Conservation (phyloP, 2,329 filamentous ascomycete genomes). For the Diaporthe australafricana region DNA sequence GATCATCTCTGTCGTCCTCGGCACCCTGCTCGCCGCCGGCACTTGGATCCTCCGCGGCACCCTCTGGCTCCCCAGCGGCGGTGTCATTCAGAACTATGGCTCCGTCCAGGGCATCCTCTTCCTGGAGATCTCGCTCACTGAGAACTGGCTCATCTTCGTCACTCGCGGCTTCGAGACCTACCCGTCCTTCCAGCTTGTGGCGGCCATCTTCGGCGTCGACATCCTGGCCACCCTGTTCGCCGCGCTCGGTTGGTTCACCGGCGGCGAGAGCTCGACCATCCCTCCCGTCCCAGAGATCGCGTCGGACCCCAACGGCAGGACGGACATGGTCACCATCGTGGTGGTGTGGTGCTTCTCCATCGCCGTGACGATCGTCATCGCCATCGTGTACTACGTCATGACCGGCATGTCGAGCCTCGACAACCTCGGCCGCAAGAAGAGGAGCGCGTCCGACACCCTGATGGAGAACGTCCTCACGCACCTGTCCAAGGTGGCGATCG, state of each 20-base stretch:
- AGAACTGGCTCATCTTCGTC: slow-evolving; percentile 85
- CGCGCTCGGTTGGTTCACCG: slow-evolving; percentile 77
- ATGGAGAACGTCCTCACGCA: slow-evolving; percentile 76
- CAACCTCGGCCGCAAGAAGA: slow-evolving; percentile 72
- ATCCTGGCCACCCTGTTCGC: slow-evolving; percentile 79
- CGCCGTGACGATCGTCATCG: slow-evolving; percentile 73
- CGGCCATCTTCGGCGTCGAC: slow-evolving; percentile 78
- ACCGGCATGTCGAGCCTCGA: slow-evolving; percentile 69
- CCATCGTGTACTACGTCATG: slow-evolving; percentile 73
- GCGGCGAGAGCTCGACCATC: slow-evolving; percentile 44
- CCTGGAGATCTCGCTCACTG: slow-evolving; percentile 77
- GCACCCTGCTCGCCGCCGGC: slow-evolving; percentile 73
- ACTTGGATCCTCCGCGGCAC: slow-evolving; percentile 81
- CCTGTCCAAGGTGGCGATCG: slow-evolving; percentile 72
- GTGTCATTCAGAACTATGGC: slow-evolving; percentile 80
- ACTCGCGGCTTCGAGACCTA: slow-evolving; percentile 79
- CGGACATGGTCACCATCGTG: slow-evolving; percentile 70
- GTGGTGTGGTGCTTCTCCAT: slow-evolving; percentile 76
- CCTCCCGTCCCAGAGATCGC: slow-evolving; percentile 42
- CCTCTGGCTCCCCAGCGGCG: slow-evolving; percentile 75
- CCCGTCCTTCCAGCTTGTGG: slow-evolving; percentile 80
- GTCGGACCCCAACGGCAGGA: slow-evolving; percentile 53
- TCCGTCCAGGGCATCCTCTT: slow-evolving; percentile 81
- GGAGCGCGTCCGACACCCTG: slow-evolving; percentile 69
- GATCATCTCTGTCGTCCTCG: slow-evolving; percentile 79